phyloP scores from a whole-genome alignment of 208 protist genomes.

The Crithidia brevicula region DNA sequence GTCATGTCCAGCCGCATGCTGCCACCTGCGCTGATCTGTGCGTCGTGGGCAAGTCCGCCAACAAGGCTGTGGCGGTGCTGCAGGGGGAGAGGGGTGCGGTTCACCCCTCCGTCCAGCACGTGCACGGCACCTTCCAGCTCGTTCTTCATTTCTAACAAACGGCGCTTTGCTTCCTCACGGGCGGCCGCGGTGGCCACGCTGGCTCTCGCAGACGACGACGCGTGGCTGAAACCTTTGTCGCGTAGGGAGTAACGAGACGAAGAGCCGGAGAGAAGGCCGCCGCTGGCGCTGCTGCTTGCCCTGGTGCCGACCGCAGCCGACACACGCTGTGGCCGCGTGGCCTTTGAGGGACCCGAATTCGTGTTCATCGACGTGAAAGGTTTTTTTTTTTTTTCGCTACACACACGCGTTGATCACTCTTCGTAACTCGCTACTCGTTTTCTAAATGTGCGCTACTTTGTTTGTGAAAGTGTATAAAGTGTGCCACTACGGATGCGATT shows the following conservation, averaged over 20 bases:
- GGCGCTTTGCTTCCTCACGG: slow-evolving; percentile 50
- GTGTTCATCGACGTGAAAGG: neutral
- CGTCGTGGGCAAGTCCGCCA: slow-evolving; percentile 21
- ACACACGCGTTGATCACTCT: too few relatives aligned
- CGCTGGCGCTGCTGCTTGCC: neutral
- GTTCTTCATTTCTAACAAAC: slow-evolving; percentile 43
- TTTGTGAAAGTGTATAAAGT: too few relatives aligned
- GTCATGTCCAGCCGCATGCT: slow-evolving; percentile 12
- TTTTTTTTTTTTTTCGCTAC: neutral
- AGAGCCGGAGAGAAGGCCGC: neutral
- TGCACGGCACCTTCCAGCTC: slow-evolving; percentile 71
- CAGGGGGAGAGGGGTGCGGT: slow-evolving; percentile 86
- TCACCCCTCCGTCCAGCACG: slow-evolving; percentile 85
- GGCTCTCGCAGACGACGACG: slow-evolving; percentile 8
- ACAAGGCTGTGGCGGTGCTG: slow-evolving; percentile 36
- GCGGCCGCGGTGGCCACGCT: slow-evolving; percentile 13
- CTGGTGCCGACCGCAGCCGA: neutral
- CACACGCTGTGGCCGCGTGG: neutral
- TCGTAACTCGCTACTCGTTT: too few relatives aligned
- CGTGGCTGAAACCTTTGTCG: neutral
- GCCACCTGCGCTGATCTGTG: slow-evolving; percentile 22
- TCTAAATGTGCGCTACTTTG: too few relatives aligned
- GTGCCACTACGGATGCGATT: too few relatives aligned
- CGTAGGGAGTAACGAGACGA: slow-evolving; percentile 10
- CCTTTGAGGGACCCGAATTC: neutral